Conservation (phyloP, 345 rosid genomes). For the Salix brachista region DNA sequence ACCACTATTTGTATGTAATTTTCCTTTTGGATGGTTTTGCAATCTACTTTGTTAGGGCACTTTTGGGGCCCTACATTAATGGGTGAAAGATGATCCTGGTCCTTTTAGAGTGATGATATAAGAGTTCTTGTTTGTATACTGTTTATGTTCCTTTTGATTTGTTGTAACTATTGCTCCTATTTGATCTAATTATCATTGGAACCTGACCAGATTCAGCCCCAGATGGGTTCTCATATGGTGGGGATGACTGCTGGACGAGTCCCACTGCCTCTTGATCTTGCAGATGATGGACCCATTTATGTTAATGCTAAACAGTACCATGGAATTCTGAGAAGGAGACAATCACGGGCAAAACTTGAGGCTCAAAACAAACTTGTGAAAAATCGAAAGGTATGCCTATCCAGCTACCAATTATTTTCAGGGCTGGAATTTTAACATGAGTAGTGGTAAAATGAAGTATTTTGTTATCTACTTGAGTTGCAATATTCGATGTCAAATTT, state of each 20-base stretch:
- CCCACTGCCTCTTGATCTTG: slow-evolving; percentile 39
- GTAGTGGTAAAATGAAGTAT: neutral
- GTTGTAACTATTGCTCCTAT: neutral
- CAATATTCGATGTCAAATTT: neutral
- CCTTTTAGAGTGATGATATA: neutral
- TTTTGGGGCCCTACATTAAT: neutral
- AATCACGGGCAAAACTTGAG: slow-evolving; percentile 49
- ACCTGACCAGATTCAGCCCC: slow-evolving; percentile 31
- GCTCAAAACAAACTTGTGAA: slow-evolving; percentile 46
- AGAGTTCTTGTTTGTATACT: neutral
- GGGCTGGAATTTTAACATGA: neutral
- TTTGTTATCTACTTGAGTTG: neutral
- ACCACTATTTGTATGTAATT: neutral
- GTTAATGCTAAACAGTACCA: slow-evolving; percentile 56
- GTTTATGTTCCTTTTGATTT: neutral
- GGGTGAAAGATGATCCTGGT: neutral
- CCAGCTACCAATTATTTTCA: neutral
- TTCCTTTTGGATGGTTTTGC: neutral
- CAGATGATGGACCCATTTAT: slow-evolving; percentile 44
- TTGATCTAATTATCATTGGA: neutral
- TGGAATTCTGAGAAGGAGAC: slow-evolving; percentile 51
- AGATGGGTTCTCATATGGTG: slow-evolving; percentile 28
- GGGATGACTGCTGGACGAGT: slow-evolving; percentile 35
- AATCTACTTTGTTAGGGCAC: neutral
- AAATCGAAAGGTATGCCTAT: slow-evolving; percentile 35